Base-by-base conservation (phyloP, 2,329 filamentous ascomycete species). In the Paraphaeosphaeria minitans region DNA sequence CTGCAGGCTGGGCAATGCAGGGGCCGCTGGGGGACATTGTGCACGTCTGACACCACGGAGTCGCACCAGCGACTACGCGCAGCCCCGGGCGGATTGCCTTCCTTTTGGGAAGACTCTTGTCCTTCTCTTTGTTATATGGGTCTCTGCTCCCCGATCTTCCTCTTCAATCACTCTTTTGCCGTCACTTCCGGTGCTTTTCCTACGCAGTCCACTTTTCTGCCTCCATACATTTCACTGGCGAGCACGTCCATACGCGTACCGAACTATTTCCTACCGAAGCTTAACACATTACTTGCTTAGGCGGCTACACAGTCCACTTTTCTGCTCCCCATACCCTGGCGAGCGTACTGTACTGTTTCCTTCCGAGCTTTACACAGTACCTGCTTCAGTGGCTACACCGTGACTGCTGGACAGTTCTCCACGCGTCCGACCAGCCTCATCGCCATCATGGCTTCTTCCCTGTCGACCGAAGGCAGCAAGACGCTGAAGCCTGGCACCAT, bases 321-420 rank as follows among this genome's bases (percentile, higher is more conserved):
- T n/a, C n/a, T n/a, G n/a, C n/a, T n/a, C n/a, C n/a, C n/a, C n/a
- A n/a, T n/a, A n/a, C n/a, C n/a, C n/a, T n/a, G n/a, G n/a, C n/a
- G n/a, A n/a, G n/a, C n/a, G n/a, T n/a, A n/a, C n/a, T n/a, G n/a
- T n/a, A n/a, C n/a, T n/a, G n/a, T n/a, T n/a, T n/a, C n/a, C n/a
- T n/a, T n/a, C n/a, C n/a, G n/a, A n/a, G n/a, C n/a, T n/a, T n/a
- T n/a, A n/a, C n/a, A n/a, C n/a, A n/a, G n/a, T n/a, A n/a, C n/a
- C n/a, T n/a, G n/a, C n/a, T n/a, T n/a, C n/a, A n/a, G n/a, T n/a
- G n/a, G n/a, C n/a, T 51, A 55, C 41, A 46, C 31, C 47, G 43
- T 22, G 19, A 66, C 70, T 75, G 74, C 73, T 73, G 73, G 72
- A 60, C 73, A 70, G 73, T 75, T 59, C 35, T 22, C 33, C 45